These are phyloP conservation scores for Alternaria viburni DNA, from an alignment of 2,329 filamentous ascomycete genomes.

Conservation along the genomic window DNA sequence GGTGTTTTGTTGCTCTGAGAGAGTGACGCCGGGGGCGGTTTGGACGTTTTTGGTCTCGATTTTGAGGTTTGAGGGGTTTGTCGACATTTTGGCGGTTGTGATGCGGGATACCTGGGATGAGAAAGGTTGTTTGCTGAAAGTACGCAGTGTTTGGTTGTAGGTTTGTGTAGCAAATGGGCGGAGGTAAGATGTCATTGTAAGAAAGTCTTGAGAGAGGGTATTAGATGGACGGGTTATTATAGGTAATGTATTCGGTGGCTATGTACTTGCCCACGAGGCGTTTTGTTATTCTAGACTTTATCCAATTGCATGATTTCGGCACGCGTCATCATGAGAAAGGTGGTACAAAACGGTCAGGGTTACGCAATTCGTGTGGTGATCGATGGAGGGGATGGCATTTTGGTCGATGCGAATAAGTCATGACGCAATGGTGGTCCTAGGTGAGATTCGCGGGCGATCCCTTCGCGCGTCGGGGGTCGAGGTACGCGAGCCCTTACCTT, in stretches of 20 bases:
- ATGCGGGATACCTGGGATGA: conserved; percentile 17
- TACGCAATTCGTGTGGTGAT: neutral
- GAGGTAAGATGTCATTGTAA: conserved; percentile 17
- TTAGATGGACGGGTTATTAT: conserved; percentile 4
- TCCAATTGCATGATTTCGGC: conserved; percentile 13
- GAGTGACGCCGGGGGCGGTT: conserved; percentile 58
- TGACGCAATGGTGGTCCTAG: conserved; percentile 30
- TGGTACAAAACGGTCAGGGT: neutral
- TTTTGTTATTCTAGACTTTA: neutral
- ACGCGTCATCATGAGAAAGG: conserved; percentile 17
- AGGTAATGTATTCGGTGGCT: neutral
- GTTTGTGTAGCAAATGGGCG: conserved; percentile 23
- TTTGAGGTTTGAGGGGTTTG: conserved; percentile 40
- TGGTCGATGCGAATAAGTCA: conserved; percentile 28
- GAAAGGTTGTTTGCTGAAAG: conserved; percentile 24
- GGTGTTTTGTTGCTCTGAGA: conserved; percentile 59
- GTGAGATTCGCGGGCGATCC: conserved; percentile 10
- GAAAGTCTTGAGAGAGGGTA: neutral
- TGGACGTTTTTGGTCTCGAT: conserved; percentile 64
- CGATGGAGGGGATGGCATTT: conserved; percentile 2
- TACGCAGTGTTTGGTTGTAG: conserved; percentile 20
- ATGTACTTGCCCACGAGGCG: neutral
- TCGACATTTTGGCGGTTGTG: conserved; percentile 41
- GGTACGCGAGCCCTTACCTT: conserved; percentile 1
- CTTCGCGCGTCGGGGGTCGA: neutral